Evolutionary conservation across 257 asterid genomes (phyloP).

Genomic region (Solanum rostratum): DNA sequence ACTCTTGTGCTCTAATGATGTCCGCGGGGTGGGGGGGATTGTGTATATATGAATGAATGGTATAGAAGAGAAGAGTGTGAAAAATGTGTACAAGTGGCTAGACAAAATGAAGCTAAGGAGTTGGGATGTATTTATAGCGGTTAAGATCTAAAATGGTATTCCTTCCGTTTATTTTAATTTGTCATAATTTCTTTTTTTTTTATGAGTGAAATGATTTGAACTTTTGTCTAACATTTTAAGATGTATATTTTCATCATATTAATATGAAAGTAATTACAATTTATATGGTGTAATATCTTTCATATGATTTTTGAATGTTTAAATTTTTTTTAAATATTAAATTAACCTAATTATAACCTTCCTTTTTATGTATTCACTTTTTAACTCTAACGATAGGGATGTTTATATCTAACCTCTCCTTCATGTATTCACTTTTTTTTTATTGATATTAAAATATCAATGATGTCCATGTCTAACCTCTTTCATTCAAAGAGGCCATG

Average conservation of each 20-base stretch:
- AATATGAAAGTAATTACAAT: too few species aligned
- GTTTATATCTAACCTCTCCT: not conserved
- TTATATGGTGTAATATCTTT: too few species aligned
- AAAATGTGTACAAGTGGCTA: not conserved
- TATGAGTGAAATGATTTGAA: accelerated
- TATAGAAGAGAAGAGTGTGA: not conserved
- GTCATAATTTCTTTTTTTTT: not conserved
- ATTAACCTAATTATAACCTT: not conserved
- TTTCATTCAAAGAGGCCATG: not conserved
- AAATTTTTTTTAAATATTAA: too few species aligned
- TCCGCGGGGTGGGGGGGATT: not conserved
- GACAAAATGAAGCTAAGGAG: not conserved
- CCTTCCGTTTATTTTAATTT: not conserved
- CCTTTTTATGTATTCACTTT: not conserved
- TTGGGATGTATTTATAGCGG: not conserved
- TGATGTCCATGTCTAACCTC: not conserved
- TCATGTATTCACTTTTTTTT: not conserved
- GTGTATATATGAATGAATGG: not conserved
- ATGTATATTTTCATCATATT: not conserved
- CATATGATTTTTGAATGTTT: not conserved
- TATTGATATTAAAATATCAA: not conserved
- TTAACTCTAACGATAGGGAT: not conserved
- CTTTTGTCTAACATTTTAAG: not conserved
- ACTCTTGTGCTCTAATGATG: not conserved
- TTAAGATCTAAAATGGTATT: not conserved